Percentiles rank a stretch among this genome's conserved stretches.
Evolutionary conservation across 208 protist species (phyloP).

Genomic region (Zelonia costaricensis): DNA sequence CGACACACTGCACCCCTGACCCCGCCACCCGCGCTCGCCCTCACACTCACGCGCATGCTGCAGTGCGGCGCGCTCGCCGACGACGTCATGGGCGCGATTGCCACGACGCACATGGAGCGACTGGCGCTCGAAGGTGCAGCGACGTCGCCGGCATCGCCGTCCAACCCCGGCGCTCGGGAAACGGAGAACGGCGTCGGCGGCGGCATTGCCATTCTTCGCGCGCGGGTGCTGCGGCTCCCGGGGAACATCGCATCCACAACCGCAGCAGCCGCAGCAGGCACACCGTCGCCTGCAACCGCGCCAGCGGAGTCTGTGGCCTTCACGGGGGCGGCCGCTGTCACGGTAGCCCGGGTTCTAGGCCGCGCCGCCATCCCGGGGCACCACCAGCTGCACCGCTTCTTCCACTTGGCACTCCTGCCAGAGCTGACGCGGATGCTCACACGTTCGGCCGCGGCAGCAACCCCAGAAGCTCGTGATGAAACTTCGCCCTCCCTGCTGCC

Average conservation of each 20-base stretch:
- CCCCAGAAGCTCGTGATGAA: neutral
- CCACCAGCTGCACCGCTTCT: constrained; percentile 70
- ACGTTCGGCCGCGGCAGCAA: neutral
- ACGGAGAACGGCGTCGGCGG: constrained; percentile 1
- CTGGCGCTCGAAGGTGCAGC: too few relatives aligned
- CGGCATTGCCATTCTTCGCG: constrained; percentile 11
- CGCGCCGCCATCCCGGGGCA: constrained; percentile 46
- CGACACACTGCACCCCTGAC: constrained; percentile 34
- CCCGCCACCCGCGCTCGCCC: constrained; percentile 26
- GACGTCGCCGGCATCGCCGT: too few relatives aligned
- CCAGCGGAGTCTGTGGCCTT: constrained; percentile 18
- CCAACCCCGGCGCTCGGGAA: too few relatives aligned
- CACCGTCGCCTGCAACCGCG: neutral
- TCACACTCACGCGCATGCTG: constrained; percentile 53
- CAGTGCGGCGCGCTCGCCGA: constrained; percentile 68
- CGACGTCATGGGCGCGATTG: constrained; percentile 69
- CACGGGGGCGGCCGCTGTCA: constrained; percentile 31
- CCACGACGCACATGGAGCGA: constrained; percentile 26
- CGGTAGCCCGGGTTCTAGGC: constrained; percentile 58
- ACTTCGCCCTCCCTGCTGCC: too few relatives aligned
- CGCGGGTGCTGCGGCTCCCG: constrained; percentile 17
- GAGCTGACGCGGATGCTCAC: constrained; percentile 37
- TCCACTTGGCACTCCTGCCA: constrained; percentile 73
- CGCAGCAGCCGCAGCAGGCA: neutral
- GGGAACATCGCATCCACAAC: neutral